These are phyloP conservation scores for Lentinula lateritia DNA, from an alignment of 768 basidiomycete genomes.

Conservation along the genomic window DNA sequence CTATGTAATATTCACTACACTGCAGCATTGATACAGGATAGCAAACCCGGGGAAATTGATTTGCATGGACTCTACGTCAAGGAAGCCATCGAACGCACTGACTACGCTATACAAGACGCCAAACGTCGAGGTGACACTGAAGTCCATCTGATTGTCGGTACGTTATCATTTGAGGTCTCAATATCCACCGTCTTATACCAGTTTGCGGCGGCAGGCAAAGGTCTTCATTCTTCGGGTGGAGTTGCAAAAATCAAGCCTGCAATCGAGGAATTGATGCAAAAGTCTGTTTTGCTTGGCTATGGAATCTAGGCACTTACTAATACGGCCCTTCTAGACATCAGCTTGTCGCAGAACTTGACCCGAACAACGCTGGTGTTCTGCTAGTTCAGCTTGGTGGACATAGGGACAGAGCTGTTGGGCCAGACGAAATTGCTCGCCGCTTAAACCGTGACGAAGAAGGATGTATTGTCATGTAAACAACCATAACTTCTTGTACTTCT, in stretches of 20 bases:
- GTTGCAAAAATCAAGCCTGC: conserved; percentile 89
- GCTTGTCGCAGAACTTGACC: conserved; percentile 70
- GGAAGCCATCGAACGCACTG: conserved; percentile 77
- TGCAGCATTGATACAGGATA: conserved; percentile 37
- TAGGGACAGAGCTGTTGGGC: conserved; percentile 36
- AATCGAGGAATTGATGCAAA: conserved; percentile 80
- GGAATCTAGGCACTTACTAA: not conserved
- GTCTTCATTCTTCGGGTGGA: conserved; percentile 73
- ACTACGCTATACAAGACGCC: conserved; percentile 64
- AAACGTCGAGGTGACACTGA: conserved; percentile 56
- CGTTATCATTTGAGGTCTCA: not conserved
- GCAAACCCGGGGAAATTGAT: conserved; percentile 72
- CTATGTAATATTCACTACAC: not conserved
- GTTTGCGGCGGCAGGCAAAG: conserved; percentile 54
- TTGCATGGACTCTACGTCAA: conserved; percentile 92
- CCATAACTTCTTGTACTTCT: not conserved
- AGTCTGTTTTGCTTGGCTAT: conserved; percentile 35
- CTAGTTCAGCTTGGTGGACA: conserved; percentile 59
- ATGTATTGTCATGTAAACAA: conserved; percentile 67
- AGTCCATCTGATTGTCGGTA: conserved; percentile 81
- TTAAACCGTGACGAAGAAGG: conserved; percentile 47
- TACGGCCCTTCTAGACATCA: conserved; percentile 46
- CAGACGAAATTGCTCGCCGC: conserved; percentile 54
- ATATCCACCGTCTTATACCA: not conserved
- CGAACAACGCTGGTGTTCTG: conserved; percentile 78